Evolutionary conservation across 2,329 filamentous ascomycete genomes (phyloP).

Genomic region (Akanthomyces dipterigenus): DNA sequence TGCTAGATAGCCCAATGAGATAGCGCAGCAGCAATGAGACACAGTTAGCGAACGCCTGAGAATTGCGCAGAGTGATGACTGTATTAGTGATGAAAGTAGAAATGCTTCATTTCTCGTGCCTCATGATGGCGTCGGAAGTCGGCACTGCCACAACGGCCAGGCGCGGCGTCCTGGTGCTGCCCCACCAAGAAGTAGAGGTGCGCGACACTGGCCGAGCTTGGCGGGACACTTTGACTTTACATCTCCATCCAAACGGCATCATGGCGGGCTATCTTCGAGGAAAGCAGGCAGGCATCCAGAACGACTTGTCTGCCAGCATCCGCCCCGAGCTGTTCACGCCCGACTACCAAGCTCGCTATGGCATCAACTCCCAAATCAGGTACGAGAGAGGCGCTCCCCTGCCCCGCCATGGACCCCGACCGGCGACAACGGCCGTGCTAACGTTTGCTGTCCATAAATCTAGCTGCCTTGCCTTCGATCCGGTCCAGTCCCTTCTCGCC

Average conservation of each 20-base stretch:
- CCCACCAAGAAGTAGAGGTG: conserved; percentile 3
- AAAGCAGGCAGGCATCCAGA: conserved; percentile 89
- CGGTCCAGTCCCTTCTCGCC: conserved; percentile 86
- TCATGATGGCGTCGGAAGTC: not conserved
- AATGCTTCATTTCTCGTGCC: too few species aligned
- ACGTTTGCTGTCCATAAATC: conserved; percentile 22
- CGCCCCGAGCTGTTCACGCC: conserved; percentile 70
- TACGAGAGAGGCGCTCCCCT: conserved; percentile 24
- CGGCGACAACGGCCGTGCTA: conserved; percentile 14
- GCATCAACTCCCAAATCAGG: conserved; percentile 71
- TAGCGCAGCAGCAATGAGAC: not conserved
- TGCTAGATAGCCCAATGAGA: not conserved
- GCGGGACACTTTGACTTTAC: conserved; percentile 7
- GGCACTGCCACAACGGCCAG: not conserved
- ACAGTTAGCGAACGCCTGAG: not conserved
- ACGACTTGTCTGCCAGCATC: conserved; percentile 80
- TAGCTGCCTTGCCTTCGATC: conserved; percentile 83
- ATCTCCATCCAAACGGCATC: conserved; percentile 6
- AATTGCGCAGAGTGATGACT: not conserved
- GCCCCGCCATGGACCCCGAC: conserved; percentile 6
- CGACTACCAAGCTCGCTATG: conserved; percentile 77
- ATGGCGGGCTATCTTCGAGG: conserved; percentile 88
- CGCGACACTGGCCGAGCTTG: not conserved
- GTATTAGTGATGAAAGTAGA: not conserved
- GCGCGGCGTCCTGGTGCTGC: not conserved